Percentiles rank a stretch among this genome's conserved stretches.
phyloP scores from a whole-genome alignment of 768 basidiomycete species.

The Tylopilus sp. region DNA sequence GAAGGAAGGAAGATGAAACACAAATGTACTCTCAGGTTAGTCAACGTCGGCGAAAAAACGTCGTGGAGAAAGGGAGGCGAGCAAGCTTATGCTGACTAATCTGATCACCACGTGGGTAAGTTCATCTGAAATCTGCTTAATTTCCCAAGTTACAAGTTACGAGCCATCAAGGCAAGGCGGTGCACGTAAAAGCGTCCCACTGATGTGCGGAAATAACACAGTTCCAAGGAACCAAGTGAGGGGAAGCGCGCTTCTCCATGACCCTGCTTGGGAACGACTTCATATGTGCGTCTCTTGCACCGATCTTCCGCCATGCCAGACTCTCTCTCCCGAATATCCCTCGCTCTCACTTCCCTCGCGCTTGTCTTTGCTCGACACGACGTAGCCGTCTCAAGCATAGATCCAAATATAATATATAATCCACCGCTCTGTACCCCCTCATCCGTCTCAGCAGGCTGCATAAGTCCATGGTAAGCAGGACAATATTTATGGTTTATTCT shows the following conservation, averaged over 20 bases:
- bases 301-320: slow-evolving; percentile 19
- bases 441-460: slow-evolving; percentile 11
- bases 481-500: too few species aligned
- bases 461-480: slow-evolving; percentile 25
- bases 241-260: too few species aligned
- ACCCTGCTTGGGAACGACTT: background rate
- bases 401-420: slow-evolving; percentile 27
- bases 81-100: background rate
- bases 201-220: too few species aligned
- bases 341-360: slow-evolving; percentile 11
- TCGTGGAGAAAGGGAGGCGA: background rate
- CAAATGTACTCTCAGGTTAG: background rate
- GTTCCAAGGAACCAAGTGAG: too few species aligned
- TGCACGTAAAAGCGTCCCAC: too few species aligned
- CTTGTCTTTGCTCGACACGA: slow-evolving; percentile 15
- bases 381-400: slow-evolving; percentile 22
- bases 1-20: slow-evolving; percentile 19
- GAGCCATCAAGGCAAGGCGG: too few species aligned
- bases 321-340: slow-evolving; percentile 15
- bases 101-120: too few species aligned
- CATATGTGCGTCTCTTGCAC: background rate
- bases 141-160: too few species aligned
- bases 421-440: slow-evolving; percentile 22
- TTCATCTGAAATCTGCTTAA: background rate
- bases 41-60: background rate